Evolutionary conservation across 345 rosid species (phyloP).

Genomic region (Eucalyptus curtisii): DNA sequence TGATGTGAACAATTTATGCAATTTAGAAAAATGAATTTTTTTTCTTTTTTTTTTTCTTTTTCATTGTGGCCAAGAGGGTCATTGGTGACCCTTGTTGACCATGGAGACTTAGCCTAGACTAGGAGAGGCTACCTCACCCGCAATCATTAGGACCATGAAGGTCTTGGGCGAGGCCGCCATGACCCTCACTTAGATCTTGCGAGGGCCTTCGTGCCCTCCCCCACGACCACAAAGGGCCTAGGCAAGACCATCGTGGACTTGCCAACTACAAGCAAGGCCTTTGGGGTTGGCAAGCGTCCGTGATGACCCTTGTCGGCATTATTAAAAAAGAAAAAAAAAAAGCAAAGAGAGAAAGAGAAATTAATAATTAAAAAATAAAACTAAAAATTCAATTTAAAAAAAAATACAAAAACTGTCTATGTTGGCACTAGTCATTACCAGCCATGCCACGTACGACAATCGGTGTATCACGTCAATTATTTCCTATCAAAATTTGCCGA

Average conservation of each 20-base stretch:
- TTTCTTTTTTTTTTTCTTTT: not conserved
- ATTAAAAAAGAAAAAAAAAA: no score
- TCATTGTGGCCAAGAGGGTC: not conserved
- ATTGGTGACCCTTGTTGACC: fast-evolving
- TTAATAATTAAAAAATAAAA: no score
- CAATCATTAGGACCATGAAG: not conserved
- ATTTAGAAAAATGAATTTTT: not conserved
- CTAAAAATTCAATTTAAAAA: no score
- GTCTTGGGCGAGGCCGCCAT: not conserved
- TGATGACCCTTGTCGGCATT: not conserved
- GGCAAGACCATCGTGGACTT: not conserved
- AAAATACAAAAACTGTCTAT: no score
- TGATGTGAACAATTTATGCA: no score
- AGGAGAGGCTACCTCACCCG: not conserved
- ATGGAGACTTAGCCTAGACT: not conserved
- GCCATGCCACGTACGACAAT: fast-evolving
- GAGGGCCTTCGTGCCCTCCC: not conserved
- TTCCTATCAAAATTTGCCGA: not conserved
- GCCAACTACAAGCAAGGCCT: no score
- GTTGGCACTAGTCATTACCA: fast-evolving
- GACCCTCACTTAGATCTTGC: no score
- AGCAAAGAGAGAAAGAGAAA: not conserved
- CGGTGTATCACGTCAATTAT: fast-evolving
- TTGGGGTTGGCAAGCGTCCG: no score
- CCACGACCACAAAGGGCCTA: not conserved